These are phyloP conservation scores for Alternaria arborescens DNA, from an alignment of 2,329 filamentous ascomycete species.

Conservation along the genomic window DNA sequence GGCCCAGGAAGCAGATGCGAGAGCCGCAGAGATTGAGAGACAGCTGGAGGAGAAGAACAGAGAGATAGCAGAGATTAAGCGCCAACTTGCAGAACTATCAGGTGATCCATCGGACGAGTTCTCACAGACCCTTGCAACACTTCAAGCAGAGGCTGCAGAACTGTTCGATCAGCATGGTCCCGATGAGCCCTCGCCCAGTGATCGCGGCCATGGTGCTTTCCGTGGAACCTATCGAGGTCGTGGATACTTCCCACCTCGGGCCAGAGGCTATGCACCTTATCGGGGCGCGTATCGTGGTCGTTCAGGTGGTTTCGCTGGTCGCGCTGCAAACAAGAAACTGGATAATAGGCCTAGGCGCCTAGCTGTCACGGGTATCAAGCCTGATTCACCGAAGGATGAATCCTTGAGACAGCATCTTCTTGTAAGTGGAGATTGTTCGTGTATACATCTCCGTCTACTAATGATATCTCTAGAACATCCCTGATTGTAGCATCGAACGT, in stretches of 20 bases:
- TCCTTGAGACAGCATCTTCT: constrained; percentile 75
- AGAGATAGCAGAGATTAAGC: constrained; percentile 69
- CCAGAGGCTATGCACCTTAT: constrained; percentile 28
- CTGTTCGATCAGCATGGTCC: constrained; percentile 69
- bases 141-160: constrained; percentile 64
- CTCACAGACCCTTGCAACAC: constrained; percentile 28
- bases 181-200: constrained; percentile 24
- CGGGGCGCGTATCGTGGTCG: constrained; percentile 57
- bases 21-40: constrained; percentile 70
- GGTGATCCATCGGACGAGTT: constrained; percentile 31
- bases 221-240: constrained; percentile 50
- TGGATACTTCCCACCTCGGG: constrained; percentile 40
- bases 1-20: constrained; percentile 68
- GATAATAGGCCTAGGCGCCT: constrained; percentile 79
- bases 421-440: constrained; percentile 26
- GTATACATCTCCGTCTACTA: not conserved
- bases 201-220: constrained; percentile 31
- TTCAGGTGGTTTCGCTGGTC: constrained; percentile 33
- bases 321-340: constrained; percentile 66
- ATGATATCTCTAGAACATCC: constrained; percentile 34
- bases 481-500: constrained; percentile 50
- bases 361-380: constrained; percentile 69
- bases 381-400: constrained; percentile 70
- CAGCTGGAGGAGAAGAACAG: constrained; percentile 70
- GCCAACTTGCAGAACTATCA: constrained; percentile 65